Evolutionary conservation across 163 green algal genomes (phyloP), one percentile per base, ranked within the genome.

Genomic region (Chlorella variabilis): DNA sequence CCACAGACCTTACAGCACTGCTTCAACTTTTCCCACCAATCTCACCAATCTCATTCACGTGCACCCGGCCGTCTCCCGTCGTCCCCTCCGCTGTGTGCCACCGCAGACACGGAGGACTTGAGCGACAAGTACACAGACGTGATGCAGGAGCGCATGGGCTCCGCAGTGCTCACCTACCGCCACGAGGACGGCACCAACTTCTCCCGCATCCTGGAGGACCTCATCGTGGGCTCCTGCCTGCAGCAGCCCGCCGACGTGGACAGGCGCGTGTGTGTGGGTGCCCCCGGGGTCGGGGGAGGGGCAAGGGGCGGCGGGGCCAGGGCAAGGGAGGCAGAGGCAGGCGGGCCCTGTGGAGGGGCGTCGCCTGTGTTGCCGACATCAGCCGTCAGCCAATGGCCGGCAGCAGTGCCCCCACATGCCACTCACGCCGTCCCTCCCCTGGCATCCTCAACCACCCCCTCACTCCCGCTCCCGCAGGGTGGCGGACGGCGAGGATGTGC

Each of bases 181-280:
- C 96, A 99, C 81, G 96, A 98, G 85, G 77, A 92, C 4, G 96
- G 75, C 39, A 95, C 98, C 67, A 98, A 99, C 85, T 97, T 89
- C 77, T 92, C 90, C 73, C 71, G 86, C 31, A 93, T 99, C 38
- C 68, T 95, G 42, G 91, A 95, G 13, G 91, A 98, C 82, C 75
- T 99, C 20, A 96, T 98, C 42, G 96, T 99, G 42, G 96, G 96
- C 34, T 96, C 89, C 54, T 99, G 96, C 83, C 89, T 96, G 39
- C 96, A 98, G 82, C 95, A 83, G 2, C 58, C 86, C 58, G 84
- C 74, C 13, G 94, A 98, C 77, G 85, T 96, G 33, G 94, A 97
- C 84, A 86, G 66, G 87, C 89, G 45, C 17, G 9, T 8, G 33
- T 11, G 45, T 15, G 41, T n/a, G n/a, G n/a, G n/a, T n/a, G n/a